Conservation (phyloP, 208 protist genomes). For the Trypanosomatidae sp. region DNA sequence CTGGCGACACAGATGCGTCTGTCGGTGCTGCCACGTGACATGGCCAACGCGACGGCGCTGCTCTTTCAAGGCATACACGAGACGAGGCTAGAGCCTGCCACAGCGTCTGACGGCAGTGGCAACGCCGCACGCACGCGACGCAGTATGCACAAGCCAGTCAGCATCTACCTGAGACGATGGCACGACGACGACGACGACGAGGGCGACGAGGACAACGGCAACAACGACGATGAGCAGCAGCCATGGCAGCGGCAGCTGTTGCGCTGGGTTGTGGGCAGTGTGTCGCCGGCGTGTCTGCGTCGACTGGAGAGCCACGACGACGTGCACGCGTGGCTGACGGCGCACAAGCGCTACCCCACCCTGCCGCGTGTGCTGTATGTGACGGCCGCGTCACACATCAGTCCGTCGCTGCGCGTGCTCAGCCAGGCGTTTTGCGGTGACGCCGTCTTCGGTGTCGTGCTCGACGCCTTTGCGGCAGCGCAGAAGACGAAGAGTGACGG, state of each 20-base stretch:
- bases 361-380: conserved; percentile 37
- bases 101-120: too few relatives aligned
- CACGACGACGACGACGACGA: conserved; percentile 6
- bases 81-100: too few relatives aligned
- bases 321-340: conserved; percentile 10
- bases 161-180: conserved; percentile 2
- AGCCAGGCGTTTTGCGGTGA: conserved; percentile 14
- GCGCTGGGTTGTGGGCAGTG: conserved; percentile 13
- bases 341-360: conserved; percentile 11
- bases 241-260: conserved; percentile 7
- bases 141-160: too few relatives aligned
- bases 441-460: conserved; percentile 28
- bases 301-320: conserved; percentile 20
- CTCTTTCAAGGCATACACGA: too few relatives aligned
- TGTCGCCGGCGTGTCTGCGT: conserved; percentile 11
- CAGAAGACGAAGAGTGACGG: neutral
- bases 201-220: too few relatives aligned
- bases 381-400: conserved; percentile 5
- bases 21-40: too few relatives aligned
- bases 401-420: conserved; percentile 8
- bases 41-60: too few relatives aligned
- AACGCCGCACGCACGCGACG: too few relatives aligned
- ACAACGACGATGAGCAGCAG: conserved; percentile 4
- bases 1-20: too few relatives aligned
- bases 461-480: conserved; percentile 8